A percentile compares a stretch with the other conserved stretches of the same genome.
Evolutionary conservation across 2,329 filamentous ascomycete species (phyloP).

Genomic region (Clarireedia paspali): DNA sequence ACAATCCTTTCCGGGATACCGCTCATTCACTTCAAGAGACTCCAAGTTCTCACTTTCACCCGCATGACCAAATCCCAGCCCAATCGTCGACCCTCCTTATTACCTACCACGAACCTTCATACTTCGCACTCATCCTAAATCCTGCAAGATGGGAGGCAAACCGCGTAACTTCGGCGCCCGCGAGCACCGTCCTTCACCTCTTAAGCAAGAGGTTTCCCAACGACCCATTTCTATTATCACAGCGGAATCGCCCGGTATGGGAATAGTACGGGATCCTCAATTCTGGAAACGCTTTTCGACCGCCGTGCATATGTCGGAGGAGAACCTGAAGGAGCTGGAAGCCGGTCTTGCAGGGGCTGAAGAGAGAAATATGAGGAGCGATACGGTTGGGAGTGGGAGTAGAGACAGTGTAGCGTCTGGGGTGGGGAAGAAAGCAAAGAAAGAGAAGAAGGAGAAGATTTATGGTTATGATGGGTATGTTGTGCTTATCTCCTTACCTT

Average conservation of each 20-base stretch:
- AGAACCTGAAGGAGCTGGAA: constrained; percentile 17
- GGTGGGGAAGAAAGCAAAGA: not conserved
- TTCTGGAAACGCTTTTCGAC: constrained; percentile 30
- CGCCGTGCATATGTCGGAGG: constrained; percentile 25
- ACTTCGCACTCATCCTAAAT: not conserved
- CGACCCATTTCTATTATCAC: constrained; percentile 6
- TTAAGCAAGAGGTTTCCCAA: constrained; percentile 23
- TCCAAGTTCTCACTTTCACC: no score
- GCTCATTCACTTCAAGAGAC: no score
- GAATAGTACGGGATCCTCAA: constrained; percentile 26
- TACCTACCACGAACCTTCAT: not conserved
- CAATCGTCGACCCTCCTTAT: not conserved
- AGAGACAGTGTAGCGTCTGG: not conserved
- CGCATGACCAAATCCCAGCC: no score
- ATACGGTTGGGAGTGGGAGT: not conserved
- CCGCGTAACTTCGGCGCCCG: constrained; percentile 16
- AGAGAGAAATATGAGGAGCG: not conserved
- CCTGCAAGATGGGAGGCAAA: constrained; percentile 16
- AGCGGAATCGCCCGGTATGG: constrained; percentile 15
- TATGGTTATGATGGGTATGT: constrained; percentile 7
- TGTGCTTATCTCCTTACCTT: not conserved
- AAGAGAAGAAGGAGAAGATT: not conserved
- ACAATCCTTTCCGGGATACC: no score
- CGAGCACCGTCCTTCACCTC: constrained; percentile 25
- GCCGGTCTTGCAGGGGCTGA: constrained; percentile 12